phyloP scores from a whole-genome alignment of 2,329 filamentous ascomycete genomes.

The Macrophomina tecta region DNA sequence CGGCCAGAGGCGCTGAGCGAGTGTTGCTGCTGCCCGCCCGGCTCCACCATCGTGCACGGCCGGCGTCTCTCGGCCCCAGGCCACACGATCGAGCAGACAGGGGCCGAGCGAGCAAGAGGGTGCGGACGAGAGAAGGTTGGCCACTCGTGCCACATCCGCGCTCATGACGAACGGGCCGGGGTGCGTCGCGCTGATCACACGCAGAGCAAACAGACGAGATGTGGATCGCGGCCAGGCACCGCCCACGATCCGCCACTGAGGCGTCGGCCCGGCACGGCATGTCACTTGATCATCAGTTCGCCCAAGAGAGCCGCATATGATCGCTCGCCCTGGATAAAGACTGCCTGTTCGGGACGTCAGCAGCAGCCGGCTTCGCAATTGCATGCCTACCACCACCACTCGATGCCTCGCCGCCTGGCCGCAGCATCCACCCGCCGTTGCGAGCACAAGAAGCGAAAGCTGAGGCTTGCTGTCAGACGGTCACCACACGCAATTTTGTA shows the following conservation, averaged over 20 bases:
- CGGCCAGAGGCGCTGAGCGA: background rate
- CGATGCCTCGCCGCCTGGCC: background rate
- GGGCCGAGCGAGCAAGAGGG: background rate
- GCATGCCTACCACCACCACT: background rate
- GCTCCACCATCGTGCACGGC: conserved; percentile 2
- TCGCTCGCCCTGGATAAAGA: background rate
- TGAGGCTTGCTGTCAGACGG: conserved; percentile 5
- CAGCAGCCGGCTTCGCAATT: background rate
- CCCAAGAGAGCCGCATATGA: conserved; percentile 11
- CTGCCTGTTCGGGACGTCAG: background rate
- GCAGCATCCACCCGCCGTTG: background rate
- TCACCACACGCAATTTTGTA: conserved; percentile 6
- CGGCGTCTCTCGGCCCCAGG: conserved; percentile 2
- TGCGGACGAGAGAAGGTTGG: background rate
- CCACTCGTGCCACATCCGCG: conserved; percentile 11
- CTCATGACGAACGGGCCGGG: conserved; percentile 25
- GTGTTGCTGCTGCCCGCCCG: background rate
- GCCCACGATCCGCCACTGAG: background rate
- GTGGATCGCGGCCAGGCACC: conserved; percentile 8
- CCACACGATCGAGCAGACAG: conserved; percentile 12
- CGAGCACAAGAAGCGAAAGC: background rate
- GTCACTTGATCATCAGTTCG: conserved; percentile 18
- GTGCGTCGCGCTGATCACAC: conserved; percentile 10
- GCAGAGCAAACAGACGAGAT: conserved; percentile 7
- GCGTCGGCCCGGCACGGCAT: conserved; percentile 7